Evolutionary conservation across 768 basidiomycete genomes (phyloP), one percentile per base, ranked within the genome.

Genomic region (Rhodocollybia butyracea): DNA sequence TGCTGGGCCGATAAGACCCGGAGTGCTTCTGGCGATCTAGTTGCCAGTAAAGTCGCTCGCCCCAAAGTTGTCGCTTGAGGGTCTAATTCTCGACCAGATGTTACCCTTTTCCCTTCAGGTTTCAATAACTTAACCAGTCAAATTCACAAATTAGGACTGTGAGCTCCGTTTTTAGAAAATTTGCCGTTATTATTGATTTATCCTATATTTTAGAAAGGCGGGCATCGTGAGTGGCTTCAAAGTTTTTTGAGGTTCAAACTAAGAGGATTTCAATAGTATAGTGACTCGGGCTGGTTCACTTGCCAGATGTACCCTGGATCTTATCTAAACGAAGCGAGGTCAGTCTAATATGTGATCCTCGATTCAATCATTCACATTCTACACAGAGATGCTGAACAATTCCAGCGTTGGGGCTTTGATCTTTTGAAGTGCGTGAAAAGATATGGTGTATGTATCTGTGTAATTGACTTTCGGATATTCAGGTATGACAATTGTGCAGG

Each of bases 261-360:
- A 24, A 15, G 31, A 22, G 8, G 17, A 31, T 48, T 46, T 34
- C 13, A 8, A 31, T 43, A 84, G 84, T 86, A 86, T 58, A 81
- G 84, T 56, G 83, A 85, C 60, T 76, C 85, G 0, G 85, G 85
- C 19, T 86, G 84, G 85, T 84, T 78, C 61, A 86, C 85, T 24
- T 87, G 85, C 60, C 75, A 78, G 42, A 56, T 77, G 11, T 87
- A 85, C 63, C 85, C 85, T 21, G 85, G 85, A 19, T 86, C 85
- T 5, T 86, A 75, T 67, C 72, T 76, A 62, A 83, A 86, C 55
- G 85, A 86, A 65, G 80, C 71, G 21, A 76, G 80, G 81, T 78
- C 17, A 21, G 64, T 59, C n/a, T n/a, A 26, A 17, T 3, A 10
- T 3, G 30, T 26, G 10, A 11, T 3, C 4, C 1, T 36, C 38